Percentiles rank a stretch among this genome's conserved stretches.
phyloP scores from a whole-genome alignment of 768 basidiomycete species.

The Russula lepida region DNA sequence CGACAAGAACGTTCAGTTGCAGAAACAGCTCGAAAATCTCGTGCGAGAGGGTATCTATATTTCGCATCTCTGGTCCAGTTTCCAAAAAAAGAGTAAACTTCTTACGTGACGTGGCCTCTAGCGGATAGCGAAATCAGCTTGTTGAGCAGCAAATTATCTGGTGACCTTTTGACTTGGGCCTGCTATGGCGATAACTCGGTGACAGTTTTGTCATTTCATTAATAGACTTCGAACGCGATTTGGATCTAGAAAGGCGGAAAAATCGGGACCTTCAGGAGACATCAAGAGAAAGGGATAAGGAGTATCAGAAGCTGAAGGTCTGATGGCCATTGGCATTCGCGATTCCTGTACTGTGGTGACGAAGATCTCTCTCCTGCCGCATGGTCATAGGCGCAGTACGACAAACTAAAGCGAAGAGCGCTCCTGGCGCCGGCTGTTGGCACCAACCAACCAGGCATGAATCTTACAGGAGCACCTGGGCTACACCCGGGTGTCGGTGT shows the following conservation, averaged over 20 bases:
- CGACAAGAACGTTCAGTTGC: constrained; percentile 73
- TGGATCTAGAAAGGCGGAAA: constrained; percentile 72
- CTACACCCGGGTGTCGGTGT: not conserved
- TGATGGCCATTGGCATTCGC: constrained; percentile 1
- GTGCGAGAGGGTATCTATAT: constrained; percentile 60
- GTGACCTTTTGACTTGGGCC: constrained; percentile 28
- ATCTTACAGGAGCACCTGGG: constrained; percentile 2
- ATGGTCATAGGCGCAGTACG: constrained; percentile 51
- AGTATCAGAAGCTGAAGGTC: constrained; percentile 83
- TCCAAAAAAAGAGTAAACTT: not conserved
- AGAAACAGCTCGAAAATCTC: constrained; percentile 81
- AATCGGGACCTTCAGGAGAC: constrained; percentile 65
- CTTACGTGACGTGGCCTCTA: constrained; percentile 24
- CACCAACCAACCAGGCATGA: constrained; percentile 9
- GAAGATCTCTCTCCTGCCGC: not conserved
- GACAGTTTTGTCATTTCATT: not conserved
- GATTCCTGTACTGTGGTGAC: not conserved
- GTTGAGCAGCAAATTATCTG: constrained; percentile 58
- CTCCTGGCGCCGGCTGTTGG: constrained; percentile 38
- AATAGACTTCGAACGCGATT: constrained; percentile 70
- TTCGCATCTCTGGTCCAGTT: not conserved
- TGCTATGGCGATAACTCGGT: constrained; percentile 32
- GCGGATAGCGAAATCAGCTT: constrained; percentile 73
- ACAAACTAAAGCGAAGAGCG: constrained; percentile 76
- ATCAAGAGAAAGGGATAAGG: constrained; percentile 70